Evolutionary conservation across 2,329 filamentous ascomycete genomes (phyloP).

Genomic region (Exophiala sideris): DNA sequence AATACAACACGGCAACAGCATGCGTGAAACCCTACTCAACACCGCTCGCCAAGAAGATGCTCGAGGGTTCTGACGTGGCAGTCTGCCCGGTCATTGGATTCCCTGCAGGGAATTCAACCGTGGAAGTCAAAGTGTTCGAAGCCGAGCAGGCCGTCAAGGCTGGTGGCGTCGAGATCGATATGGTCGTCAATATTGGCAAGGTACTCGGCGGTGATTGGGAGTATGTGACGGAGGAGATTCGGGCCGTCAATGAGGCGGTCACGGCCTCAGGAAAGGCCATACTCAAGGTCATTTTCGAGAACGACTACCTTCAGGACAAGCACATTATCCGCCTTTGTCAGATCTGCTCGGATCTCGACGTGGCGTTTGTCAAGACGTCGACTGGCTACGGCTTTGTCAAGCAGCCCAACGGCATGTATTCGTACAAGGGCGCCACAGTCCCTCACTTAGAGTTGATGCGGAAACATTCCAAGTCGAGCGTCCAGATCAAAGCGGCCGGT

Average conservation of each 20-base stretch:
- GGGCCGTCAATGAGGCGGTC: conserved; percentile 49
- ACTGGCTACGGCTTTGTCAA: conserved; percentile 62
- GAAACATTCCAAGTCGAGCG: conserved; percentile 39
- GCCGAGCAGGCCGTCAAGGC: conserved; percentile 46
- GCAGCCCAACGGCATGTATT: conserved; percentile 49
- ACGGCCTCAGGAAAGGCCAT: conserved; percentile 34
- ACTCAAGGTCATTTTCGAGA: conserved; percentile 63
- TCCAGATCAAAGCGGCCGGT: conserved; percentile 59
- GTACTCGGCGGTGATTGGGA: conserved; percentile 55
- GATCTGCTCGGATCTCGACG: conserved; percentile 51
- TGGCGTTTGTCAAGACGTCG: conserved; percentile 60
- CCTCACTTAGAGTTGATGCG: conserved; percentile 55
- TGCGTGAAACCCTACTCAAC: conserved; percentile 59
- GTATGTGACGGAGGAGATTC: conserved; percentile 55
- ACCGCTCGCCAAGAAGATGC: conserved; percentile 45
- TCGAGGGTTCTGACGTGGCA: conserved; percentile 49
- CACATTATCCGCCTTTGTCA: conserved; percentile 54
- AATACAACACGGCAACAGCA: conserved; percentile 35
- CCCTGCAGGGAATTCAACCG: conserved; percentile 57
- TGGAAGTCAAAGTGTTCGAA: conserved; percentile 54
- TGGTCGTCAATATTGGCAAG: conserved; percentile 61
- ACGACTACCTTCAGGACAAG: conserved; percentile 52
- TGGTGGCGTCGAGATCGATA: conserved; percentile 56
- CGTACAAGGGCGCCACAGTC: conserved; percentile 53
- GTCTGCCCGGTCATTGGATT: conserved; percentile 61